Evolutionary conservation across 805 yeast genomes (phyloP), one percentile per base, ranked within the genome.

Genomic region (Candida sithepensis): DNA sequence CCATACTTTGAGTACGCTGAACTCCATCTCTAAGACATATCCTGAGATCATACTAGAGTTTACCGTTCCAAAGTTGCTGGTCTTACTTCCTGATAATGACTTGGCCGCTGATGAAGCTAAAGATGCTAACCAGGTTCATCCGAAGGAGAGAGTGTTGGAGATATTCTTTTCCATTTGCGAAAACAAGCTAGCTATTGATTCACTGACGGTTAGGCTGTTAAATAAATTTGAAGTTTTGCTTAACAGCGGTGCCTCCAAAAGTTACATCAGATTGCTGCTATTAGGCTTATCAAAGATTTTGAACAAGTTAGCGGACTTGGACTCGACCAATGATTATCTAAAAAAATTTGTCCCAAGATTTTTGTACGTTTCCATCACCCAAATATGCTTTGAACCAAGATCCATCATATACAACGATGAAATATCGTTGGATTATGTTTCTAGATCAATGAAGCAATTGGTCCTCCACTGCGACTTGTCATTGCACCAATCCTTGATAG

Each of bases 1-100:
- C 16, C 81, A 81, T 13, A 73, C 83, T 13, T 60, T 85, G 21
- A 73, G 68, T 9, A 82, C 89, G 0, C 64, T 90, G 43, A 72
- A 75, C 5, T 66, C 65, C 12, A 56, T 84, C 2, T 73, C 79
- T n/a, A 57, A 64, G 8, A 52, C 56, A 18, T 60, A 69, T 26
- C 58, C 70, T 4, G 58, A 68, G 23, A 56, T 76, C 2, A 74
- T 85, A 1, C 61, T 80, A 22, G 81, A 77, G 22, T 62, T 73
- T 19, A 72, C 82, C 1, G 65, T 81, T 41, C 85, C 84, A 7
- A 72, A 69, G 21, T 62, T 83, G 46, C 57, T 84, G 10, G 61
- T 76, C 1, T 60, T 75, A 18, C 65, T 85, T 21, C 84, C 86
- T 2, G 72, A 71, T n/a, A 30, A 41, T 28, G 59, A 57, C 21